Conservation (phyloP, 176 grass and related monocot species). For the Oryza glaberrima region DNA sequence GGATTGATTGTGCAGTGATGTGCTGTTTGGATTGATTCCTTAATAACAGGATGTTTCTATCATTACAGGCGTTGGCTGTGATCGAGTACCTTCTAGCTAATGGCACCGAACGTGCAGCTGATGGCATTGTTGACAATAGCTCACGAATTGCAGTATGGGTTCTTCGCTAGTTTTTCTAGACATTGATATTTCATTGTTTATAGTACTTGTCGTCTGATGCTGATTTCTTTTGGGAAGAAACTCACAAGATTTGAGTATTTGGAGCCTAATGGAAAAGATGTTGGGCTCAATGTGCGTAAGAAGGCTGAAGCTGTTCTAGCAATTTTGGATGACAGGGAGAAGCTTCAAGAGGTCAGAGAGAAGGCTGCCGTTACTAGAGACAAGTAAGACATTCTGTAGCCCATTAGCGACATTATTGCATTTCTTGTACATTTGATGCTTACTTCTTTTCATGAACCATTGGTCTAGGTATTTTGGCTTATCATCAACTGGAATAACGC, state of each 20-base stretch:
- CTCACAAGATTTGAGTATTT: constrained; percentile 61
- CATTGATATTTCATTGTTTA: not conserved
- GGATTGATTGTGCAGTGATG: not conserved
- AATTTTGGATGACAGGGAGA: constrained; percentile 75
- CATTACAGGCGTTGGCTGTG: constrained; percentile 66
- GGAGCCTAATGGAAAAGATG: constrained; percentile 78
- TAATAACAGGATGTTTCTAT: not conserved
- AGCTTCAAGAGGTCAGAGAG: constrained; percentile 64
- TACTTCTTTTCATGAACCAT: constrained; percentile 17
- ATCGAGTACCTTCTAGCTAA: constrained; percentile 78
- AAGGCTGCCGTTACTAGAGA: constrained; percentile 62
- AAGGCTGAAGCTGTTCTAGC: constrained; percentile 68
- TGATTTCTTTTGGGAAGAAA: constrained; percentile 42
- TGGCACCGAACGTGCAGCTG: constrained; percentile 62
- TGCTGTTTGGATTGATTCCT: not conserved
- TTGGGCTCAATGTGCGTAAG: constrained; percentile 70
- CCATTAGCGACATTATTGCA: not conserved
- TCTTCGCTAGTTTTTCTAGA: not conserved
- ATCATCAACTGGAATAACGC: constrained; percentile 61
- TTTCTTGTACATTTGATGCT: constrained; percentile 25
- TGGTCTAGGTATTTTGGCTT: constrained; percentile 62
- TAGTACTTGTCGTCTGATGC: constrained; percentile 14
- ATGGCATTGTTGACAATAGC: constrained; percentile 63
- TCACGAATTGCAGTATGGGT: constrained; percentile 63
- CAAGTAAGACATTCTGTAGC: constrained; percentile 54